phyloP scores from a whole-genome alignment of 2,329 filamentous ascomycete genomes.

The Beauveria sp. region DNA sequence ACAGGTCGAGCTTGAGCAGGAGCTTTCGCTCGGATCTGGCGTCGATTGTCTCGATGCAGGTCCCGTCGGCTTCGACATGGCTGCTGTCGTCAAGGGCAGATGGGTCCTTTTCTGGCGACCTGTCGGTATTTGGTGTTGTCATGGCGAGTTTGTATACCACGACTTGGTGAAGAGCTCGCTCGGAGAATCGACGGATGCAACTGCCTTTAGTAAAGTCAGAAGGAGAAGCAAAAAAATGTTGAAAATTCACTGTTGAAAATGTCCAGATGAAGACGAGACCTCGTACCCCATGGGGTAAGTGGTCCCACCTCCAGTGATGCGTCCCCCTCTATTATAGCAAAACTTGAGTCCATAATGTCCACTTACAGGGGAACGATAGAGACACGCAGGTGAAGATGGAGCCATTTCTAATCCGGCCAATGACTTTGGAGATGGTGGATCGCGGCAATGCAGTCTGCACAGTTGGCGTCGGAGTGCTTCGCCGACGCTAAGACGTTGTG shows the following conservation, averaged over 20 bases:
- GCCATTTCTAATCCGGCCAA: not conserved
- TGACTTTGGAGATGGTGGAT: not conserved
- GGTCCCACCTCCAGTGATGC: not conserved
- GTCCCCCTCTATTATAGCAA: not conserved
- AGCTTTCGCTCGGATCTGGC: slow-evolving; percentile 22
- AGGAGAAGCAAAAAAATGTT: no score
- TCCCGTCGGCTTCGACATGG: not conserved
- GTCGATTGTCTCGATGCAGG: slow-evolving; percentile 19
- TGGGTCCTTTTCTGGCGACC: not conserved
- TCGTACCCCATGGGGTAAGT: not conserved
- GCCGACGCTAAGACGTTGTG: slow-evolving; percentile 7
- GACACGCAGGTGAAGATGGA: not conserved
- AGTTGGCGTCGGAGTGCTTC: slow-evolving; percentile 10
- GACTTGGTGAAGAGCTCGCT: not conserved
- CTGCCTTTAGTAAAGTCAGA: no score
- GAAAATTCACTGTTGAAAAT: no score
- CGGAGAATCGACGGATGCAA: not conserved
- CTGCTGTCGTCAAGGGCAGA: not conserved
- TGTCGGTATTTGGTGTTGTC: not conserved
- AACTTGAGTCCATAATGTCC: not conserved
- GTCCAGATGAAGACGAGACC: not conserved
- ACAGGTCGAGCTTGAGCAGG: slow-evolving; percentile 25
- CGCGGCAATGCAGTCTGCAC: not conserved
- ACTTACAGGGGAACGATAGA: not conserved
- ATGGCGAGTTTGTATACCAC: not conserved